These are phyloP conservation scores for Hypholoma fasciculare DNA, from an alignment of 768 basidiomycete genomes.

Conservation along the genomic window DNA sequence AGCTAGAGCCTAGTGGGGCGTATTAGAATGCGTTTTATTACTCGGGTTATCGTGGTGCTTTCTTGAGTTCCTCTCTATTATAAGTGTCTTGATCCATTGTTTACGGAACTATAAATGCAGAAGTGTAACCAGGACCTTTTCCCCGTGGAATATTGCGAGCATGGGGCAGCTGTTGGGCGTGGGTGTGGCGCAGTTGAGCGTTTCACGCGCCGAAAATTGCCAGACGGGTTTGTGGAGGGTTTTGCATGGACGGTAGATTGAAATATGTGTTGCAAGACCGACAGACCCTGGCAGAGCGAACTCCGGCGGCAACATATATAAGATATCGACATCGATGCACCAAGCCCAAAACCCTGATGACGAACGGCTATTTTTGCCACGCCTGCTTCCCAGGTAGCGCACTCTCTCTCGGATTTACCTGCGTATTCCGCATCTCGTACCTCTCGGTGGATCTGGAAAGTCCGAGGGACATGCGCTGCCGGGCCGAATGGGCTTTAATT, in stretches of 20 bases:
- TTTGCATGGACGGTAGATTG: no score
- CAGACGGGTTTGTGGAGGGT: no score
- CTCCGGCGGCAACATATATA: conserved; percentile 5
- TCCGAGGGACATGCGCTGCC: neutral
- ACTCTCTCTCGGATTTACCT: conserved; percentile 2
- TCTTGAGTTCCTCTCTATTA: neutral
- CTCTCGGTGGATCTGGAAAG: neutral
- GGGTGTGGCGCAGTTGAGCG: neutral
- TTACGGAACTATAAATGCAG: neutral
- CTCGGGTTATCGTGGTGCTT: neutral
- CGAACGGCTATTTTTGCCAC: neutral
- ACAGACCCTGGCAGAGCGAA: neutral
- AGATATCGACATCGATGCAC: conserved; percentile 4
- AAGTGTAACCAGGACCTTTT: neutral
- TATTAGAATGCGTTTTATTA: neutral
- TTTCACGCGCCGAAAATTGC: no score
- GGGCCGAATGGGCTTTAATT: neutral
- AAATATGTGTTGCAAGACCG: neutral
- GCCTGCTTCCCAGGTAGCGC: neutral
- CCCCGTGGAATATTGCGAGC: neutral
- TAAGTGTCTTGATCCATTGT: conserved; percentile 4
- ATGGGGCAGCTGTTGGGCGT: neutral
- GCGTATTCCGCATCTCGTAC: neutral
- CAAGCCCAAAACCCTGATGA: neutral
- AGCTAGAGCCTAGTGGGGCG: no score